Percentiles rank a stretch among this genome's conserved stretches.
These are phyloP conservation scores for Penicillium sp. DNA, from an alignment of 2,329 filamentous ascomycete genomes.

Conservation along the genomic window DNA sequence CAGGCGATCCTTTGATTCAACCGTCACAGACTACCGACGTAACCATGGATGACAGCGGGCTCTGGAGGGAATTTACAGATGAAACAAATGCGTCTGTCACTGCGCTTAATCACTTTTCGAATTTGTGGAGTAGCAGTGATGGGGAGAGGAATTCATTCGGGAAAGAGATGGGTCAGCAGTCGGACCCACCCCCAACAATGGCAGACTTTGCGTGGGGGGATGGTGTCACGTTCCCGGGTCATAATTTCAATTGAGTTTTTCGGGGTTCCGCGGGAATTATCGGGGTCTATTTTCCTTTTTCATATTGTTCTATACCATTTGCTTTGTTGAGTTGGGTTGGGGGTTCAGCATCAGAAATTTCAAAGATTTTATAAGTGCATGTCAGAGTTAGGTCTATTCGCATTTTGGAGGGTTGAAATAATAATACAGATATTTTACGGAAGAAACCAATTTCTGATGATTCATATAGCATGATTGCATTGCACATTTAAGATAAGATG, in stretches of 20 bases:
- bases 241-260: not conserved
- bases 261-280: not conserved
- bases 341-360: no score
- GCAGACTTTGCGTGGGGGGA: not conserved
- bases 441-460: not conserved
- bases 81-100: not conserved
- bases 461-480: not conserved
- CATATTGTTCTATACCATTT: no score
- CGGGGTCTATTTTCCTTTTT: accelerated
- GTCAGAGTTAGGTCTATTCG: no score
- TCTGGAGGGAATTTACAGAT: not conserved
- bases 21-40: not conserved
- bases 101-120: not conserved
- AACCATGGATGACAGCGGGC: not conserved
- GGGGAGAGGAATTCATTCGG: not conserved
- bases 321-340: no score
- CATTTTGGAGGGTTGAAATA: no score
- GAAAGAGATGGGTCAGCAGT: not conserved
- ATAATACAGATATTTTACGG: no score
- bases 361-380: no score
- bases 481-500: not conserved
- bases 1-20: not conserved
- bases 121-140: not conserved
- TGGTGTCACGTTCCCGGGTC: not conserved
- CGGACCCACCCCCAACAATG: not conserved